phyloP scores from a whole-genome alignment of 2,329 filamentous ascomycete species.

The Chaetomium olivaceum region DNA sequence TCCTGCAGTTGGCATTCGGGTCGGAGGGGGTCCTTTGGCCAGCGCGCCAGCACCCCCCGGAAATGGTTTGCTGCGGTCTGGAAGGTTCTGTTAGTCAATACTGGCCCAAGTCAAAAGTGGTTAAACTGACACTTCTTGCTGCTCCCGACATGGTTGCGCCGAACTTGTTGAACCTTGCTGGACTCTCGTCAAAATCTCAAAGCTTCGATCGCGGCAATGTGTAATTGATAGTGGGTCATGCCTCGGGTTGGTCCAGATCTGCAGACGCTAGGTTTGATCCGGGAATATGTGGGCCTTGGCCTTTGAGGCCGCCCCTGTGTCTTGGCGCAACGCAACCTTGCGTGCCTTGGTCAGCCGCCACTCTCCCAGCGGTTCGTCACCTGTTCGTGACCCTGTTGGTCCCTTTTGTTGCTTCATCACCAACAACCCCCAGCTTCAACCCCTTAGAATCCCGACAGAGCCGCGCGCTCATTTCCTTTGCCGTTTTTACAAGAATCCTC shows the following conservation, averaged over 20 bases:
- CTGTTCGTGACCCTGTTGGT: slow-evolving; percentile 6
- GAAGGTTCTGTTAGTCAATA: neutral
- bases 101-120: too few species aligned
- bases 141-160: slow-evolving; percentile 27
- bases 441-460: neutral
- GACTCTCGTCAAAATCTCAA: neutral
- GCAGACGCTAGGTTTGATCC: neutral
- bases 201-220: neutral
- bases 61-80: slow-evolving; percentile 51
- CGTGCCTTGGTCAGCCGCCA: slow-evolving; percentile 7
- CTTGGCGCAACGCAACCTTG: slow-evolving; percentile 13
- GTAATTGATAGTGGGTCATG: neutral
- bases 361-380: neutral
- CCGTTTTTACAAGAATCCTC: neutral
- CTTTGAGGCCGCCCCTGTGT: slow-evolving; percentile 18
- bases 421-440: neutral
- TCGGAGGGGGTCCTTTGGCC: slow-evolving; percentile 65
- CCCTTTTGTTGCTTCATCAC: slow-evolving; percentile 11
- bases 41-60: slow-evolving; percentile 54
- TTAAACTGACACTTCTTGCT: slow-evolving; percentile 25
- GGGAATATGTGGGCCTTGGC: neutral
- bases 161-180: slow-evolving; percentile 3
- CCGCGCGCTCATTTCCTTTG: slow-evolving; percentile 12
- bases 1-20: slow-evolving; percentile 64
- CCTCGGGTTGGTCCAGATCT: neutral